Evolutionary conservation across 1,139 yeast genomes (phyloP).

Genomic region (Pichia norvegensis): DNA sequence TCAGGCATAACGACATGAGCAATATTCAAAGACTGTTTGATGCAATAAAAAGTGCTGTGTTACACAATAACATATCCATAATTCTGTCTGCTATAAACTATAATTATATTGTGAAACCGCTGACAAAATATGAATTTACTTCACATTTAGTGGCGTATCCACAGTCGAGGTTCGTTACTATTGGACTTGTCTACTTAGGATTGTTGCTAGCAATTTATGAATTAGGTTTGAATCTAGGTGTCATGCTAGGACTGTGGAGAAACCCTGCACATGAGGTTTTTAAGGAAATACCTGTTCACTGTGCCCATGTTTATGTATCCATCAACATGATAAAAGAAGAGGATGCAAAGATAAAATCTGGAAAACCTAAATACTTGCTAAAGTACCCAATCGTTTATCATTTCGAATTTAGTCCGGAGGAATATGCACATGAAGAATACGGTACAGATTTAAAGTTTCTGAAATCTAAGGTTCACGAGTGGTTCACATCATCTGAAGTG

Average conservation of each 20-base stretch:
- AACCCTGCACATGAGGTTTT: slow-evolving; percentile 61
- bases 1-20: neutral
- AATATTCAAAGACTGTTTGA: neutral
- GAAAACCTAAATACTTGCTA: slow-evolving; percentile 23
- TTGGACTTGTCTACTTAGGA: slow-evolving; percentile 33
- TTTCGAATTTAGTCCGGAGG: slow-evolving; percentile 77
- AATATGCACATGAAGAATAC: slow-evolving; percentile 60
- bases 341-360: slow-evolving; percentile 15
- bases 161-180: slow-evolving; percentile 33
- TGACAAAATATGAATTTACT: slow-evolving; percentile 19
- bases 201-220: slow-evolving; percentile 37
- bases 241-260: slow-evolving; percentile 45
- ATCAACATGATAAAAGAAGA: slow-evolving; percentile 34
- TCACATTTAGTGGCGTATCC: slow-evolving; percentile 19
- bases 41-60: neutral
- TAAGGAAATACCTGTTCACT: slow-evolving; percentile 64
- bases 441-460: slow-evolving; percentile 64
- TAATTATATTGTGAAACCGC: slow-evolving; percentile 12
- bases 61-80: slow-evolving; percentile 1
- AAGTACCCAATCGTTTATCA: slow-evolving; percentile 47
- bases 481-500: slow-evolving; percentile 47
- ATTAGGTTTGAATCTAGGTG: slow-evolving; percentile 40
- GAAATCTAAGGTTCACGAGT: slow-evolving; percentile 42
- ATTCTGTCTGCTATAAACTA: slow-evolving; percentile 8
- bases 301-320: slow-evolving; percentile 61